These are phyloP conservation scores for Perkinsus marinus DNA, from an alignment of 169 alveolate species.

Conservation along the genomic window DNA sequence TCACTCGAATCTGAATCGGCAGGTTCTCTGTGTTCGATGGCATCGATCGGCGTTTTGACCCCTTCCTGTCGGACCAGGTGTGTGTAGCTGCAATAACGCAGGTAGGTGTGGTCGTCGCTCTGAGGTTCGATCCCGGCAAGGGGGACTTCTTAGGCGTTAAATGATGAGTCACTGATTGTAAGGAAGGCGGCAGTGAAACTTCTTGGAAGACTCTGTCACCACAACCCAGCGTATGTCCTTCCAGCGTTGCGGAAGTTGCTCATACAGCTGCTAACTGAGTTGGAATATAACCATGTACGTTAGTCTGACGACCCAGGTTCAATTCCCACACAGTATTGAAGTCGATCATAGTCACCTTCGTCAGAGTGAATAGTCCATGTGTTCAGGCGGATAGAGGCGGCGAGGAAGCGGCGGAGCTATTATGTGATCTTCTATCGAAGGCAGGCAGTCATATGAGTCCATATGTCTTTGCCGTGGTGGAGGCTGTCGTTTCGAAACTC, in stretches of 20 bases:
- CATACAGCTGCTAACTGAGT: background rate
- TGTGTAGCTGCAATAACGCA: background rate
- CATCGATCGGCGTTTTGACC: background rate
- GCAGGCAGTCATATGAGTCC: background rate
- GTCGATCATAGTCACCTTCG: too few species aligned
- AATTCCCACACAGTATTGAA: background rate
- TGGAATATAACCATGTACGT: background rate
- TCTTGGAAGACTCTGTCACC: background rate
- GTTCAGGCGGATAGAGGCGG: background rate
- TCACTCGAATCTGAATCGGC: background rate
- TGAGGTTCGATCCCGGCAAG: background rate
- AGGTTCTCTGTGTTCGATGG: background rate
- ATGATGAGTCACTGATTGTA: background rate
- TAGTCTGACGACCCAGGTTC: background rate
- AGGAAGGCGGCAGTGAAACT: background rate
- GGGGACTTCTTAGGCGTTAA: background rate
- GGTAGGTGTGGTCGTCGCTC: background rate
- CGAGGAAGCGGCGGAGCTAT: background rate
- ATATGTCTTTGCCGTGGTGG: background rate
- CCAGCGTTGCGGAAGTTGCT: background rate
- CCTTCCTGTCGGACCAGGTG: background rate
- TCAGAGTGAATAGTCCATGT: too few species aligned
- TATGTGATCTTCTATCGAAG: background rate
- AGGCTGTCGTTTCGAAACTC: background rate
- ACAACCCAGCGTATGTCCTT: background rate